Evolutionary conservation across 345 rosid genomes (phyloP).

Genomic region (Syzygium oleosum): DNA sequence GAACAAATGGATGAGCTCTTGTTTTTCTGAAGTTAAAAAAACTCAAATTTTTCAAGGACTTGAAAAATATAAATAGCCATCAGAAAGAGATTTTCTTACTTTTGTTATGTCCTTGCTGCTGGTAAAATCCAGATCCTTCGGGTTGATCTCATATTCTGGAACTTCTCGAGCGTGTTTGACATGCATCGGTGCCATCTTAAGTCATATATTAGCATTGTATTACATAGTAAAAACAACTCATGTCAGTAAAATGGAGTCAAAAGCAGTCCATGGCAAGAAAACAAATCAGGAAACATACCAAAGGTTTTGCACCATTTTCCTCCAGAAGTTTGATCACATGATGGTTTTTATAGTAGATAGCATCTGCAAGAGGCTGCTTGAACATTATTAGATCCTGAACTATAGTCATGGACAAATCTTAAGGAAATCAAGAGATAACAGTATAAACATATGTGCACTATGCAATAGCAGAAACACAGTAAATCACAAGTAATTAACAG

Average conservation of each 20-base stretch:
- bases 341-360: conserved; percentile 68
- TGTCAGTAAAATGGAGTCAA: neutral
- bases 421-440: neutral
- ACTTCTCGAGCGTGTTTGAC: conserved; percentile 81
- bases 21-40: neutral
- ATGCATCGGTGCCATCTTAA: conserved; percentile 88
- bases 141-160: conserved; percentile 83
- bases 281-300: conserved; percentile 32
- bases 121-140: conserved; percentile 70
- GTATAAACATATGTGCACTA: neutral
- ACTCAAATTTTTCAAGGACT: neutral
- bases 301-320: conserved; percentile 68
- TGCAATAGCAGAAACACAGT: neutral
- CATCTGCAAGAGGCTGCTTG: conserved; percentile 88
- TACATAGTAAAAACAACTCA: neutral
- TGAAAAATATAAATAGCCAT: neutral
- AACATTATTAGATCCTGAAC: conserved; percentile 10
- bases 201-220: neutral
- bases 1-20: neutral
- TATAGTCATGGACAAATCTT: neutral
- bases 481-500: neutral
- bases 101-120: conserved; percentile 67
- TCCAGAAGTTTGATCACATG: conserved; percentile 78
- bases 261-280: neutral
- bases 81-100: conserved; percentile 20